These are phyloP conservation scores for Saccharomycopsis sp. DNA, from an alignment of 805 yeast genomes.

Conservation along the genomic window DNA sequence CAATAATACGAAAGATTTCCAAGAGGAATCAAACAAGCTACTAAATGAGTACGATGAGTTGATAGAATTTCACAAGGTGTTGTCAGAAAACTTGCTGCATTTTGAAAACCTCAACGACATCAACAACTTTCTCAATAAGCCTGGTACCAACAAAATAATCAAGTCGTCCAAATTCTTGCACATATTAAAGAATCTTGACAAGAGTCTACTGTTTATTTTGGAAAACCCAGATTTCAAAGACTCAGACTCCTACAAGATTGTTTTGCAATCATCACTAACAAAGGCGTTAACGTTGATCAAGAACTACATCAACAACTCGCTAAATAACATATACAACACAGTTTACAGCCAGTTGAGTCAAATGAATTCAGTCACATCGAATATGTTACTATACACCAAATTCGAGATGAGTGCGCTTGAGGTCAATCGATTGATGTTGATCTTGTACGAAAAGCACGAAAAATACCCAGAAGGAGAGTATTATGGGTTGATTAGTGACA, in stretches of 20 bases:
- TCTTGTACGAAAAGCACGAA: slow-evolving; percentile 24
- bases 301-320: slow-evolving; percentile 44
- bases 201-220: slow-evolving; percentile 52
- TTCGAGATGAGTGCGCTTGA: slow-evolving; percentile 40
- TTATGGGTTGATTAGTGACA: slow-evolving; percentile 57
- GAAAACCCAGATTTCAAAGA: slow-evolving; percentile 57
- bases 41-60: slow-evolving; percentile 38
- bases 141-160: slow-evolving; percentile 60
- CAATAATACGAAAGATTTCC: slow-evolving; percentile 55
- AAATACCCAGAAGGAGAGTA: slow-evolving; percentile 42
- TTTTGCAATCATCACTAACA: slow-evolving; percentile 77
- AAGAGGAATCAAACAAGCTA: slow-evolving; percentile 43
- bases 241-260: slow-evolving; percentile 53
- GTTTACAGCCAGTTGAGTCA: slow-evolving; percentile 25
- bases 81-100: slow-evolving; percentile 42
- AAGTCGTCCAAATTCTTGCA: slow-evolving; percentile 42
- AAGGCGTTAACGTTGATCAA: slow-evolving; percentile 69
- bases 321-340: slow-evolving; percentile 30
- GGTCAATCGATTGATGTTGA: slow-evolving; percentile 27
- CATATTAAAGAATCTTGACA: slow-evolving; percentile 51
- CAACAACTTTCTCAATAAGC: slow-evolving; percentile 56
- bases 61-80: slow-evolving; percentile 33
- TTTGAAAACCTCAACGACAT: slow-evolving; percentile 68
- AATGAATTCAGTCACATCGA: slow-evolving; percentile 35
- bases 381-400: slow-evolving; percentile 59